Evolutionary conservation across 345 rosid genomes (phyloP).

Genomic region (Clausena lansium): DNA sequence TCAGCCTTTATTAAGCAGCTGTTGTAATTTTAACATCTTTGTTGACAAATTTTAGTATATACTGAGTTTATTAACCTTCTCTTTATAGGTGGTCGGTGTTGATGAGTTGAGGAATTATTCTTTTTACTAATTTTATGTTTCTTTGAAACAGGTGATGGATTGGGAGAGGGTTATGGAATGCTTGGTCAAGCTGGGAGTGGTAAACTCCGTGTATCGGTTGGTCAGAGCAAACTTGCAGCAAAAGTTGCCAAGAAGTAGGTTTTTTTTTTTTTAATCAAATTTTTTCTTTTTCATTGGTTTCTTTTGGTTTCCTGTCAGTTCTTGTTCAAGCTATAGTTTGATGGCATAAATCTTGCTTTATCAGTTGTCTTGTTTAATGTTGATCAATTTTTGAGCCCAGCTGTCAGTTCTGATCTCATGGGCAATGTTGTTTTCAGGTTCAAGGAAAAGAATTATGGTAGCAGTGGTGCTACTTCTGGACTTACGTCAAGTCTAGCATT

Average conservation of each 20-base stretch:
- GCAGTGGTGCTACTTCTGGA: conserved; percentile 91
- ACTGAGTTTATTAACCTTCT: neutral
- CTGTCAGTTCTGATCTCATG: conserved; percentile 7
- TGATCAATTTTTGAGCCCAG: neutral
- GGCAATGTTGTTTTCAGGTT: conserved; percentile 47
- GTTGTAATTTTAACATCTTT: neutral
- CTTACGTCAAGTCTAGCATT: conserved; percentile 90
- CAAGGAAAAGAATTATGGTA: conserved; percentile 73
- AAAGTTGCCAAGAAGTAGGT: conserved; percentile 90
- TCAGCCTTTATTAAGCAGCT: neutral
- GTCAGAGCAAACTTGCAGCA: conserved; percentile 87
- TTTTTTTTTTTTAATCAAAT: neutral
- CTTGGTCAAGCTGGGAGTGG: conserved; percentile 99
- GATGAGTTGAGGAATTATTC: neutral
- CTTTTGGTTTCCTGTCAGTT: neutral
- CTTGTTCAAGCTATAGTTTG: neutral
- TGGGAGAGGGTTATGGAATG: conserved; percentile 99
- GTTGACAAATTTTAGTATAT: neutral
- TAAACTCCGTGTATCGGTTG: conserved; percentile 81
- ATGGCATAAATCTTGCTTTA: neutral
- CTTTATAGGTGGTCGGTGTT: neutral
- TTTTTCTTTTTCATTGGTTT: neutral
- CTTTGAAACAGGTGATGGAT: conserved; percentile 74
- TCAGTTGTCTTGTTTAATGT: neutral
- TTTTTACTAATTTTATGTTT: conserved; percentile 12